Percentiles rank a stretch among this genome's conserved stretches.
phyloP scores from a whole-genome alignment of 2,329 filamentous ascomycete species.

The Claviceps purpurea region DNA sequence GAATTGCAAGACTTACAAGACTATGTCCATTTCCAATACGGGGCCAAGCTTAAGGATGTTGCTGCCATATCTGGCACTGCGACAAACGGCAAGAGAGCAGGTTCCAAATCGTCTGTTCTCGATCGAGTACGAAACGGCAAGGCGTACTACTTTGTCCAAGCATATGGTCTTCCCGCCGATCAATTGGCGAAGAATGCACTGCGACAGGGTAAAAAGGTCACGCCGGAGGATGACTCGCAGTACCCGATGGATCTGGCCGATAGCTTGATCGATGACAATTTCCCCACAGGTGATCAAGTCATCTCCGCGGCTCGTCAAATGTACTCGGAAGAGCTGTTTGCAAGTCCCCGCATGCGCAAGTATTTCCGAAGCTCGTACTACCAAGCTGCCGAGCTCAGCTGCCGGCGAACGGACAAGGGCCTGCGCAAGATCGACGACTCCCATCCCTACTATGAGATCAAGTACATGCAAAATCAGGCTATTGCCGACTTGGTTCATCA shows the following conservation, averaged over 20 bases:
- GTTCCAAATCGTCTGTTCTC: conserved; percentile 66
- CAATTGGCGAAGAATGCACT: conserved; percentile 79
- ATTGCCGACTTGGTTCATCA: conserved; percentile 67
- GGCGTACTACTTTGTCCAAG: conserved; percentile 70
- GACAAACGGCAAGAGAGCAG: conserved; percentile 63
- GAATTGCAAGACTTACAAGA: conserved; percentile 95
- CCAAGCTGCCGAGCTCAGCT: conserved; percentile 70
- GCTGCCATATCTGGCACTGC: conserved; percentile 47
- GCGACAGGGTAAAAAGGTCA: conserved; percentile 62
- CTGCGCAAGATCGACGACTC: conserved; percentile 86
- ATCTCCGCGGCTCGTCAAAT: conserved; percentile 70
- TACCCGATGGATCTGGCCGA: conserved; percentile 82
- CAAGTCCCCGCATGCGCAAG: conserved; percentile 80
- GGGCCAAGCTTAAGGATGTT: conserved; percentile 69
- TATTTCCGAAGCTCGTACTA: conserved; percentile 77
- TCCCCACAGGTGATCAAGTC: conserved; percentile 61
- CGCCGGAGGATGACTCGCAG: conserved; percentile 71
- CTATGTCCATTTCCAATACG: conserved; percentile 90
- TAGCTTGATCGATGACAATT: conserved; percentile 56
- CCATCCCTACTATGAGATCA: conserved; percentile 94
- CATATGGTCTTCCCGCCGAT: conserved; percentile 82
- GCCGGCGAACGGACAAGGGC: conserved; percentile 84
- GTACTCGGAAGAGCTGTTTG: conserved; percentile 81
- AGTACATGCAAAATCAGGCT: conserved; percentile 85
- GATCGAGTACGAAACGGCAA: conserved; percentile 73